A percentile compares a stretch with the other conserved stretches of the same genome.
Evolutionary conservation across 2,329 filamentous ascomycete species (phyloP).

Genomic region (Amesomyces nigricolor): DNA sequence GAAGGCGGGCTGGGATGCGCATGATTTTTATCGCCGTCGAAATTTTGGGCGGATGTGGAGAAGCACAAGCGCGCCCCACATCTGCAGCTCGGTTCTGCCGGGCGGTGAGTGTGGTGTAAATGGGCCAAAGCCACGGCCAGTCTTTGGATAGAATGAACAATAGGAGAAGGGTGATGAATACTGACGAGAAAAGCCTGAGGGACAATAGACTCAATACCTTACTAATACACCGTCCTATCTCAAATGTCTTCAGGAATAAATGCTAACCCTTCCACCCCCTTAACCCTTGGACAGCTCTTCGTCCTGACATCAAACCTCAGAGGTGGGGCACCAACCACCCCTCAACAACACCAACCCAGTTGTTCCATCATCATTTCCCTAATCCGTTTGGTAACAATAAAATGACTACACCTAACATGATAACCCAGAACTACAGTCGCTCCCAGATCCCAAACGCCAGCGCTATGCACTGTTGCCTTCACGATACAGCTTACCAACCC

Average conservation of each 20-base stretch:
- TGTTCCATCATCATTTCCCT: not conserved
- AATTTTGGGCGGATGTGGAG: slow-evolving; percentile 29
- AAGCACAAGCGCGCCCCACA: slow-evolving; percentile 8
- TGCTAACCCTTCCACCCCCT: too few species aligned
- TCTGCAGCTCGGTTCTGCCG: slow-evolving; percentile 21
- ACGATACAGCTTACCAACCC: not conserved
- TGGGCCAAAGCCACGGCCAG: too few species aligned
- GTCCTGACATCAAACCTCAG: too few species aligned
- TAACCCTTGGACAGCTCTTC: too few species aligned
- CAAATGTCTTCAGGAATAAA: too few species aligned
- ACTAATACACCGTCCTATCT: too few species aligned
- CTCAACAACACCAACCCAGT: not conserved
- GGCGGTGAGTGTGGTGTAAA: slow-evolving; percentile 20
- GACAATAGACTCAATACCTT: not conserved
- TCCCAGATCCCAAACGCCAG: slow-evolving; percentile 13
- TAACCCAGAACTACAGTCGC: not conserved
- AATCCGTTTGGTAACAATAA: not conserved
- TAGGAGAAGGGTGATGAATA: too few species aligned
- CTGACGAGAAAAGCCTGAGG: too few species aligned
- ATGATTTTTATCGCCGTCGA: slow-evolving; percentile 28
- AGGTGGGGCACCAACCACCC: not conserved
- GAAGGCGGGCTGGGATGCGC: slow-evolving; percentile 20
- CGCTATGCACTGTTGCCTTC: slow-evolving; percentile 18
- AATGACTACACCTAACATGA: slow-evolving; percentile 2
- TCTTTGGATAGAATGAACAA: too few species aligned